Conservation (phyloP, 371 early-diverging fungal species). For the Actinomucor elegans region DNA sequence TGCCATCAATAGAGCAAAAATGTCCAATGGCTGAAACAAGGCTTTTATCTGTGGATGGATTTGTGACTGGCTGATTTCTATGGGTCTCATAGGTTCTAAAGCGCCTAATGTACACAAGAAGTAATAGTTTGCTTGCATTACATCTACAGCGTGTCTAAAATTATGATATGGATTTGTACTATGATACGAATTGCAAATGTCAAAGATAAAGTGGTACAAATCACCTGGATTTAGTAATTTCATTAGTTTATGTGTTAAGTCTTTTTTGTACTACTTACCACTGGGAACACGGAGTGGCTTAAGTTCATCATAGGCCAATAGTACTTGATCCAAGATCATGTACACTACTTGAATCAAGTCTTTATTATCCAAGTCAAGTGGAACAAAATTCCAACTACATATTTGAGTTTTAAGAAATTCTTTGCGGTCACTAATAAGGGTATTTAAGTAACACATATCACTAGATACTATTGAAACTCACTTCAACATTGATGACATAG, state of each 20-base stretch:
- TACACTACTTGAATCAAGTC: constrained; percentile 66
- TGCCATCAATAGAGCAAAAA: constrained; percentile 73
- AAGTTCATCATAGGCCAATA: constrained; percentile 51
- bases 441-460: background rate
- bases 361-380: constrained; percentile 57
- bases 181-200: constrained; percentile 71
- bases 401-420: constrained; percentile 44
- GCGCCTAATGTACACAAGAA: constrained; percentile 70
- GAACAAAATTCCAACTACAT: constrained; percentile 64
- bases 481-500: constrained; percentile 24
- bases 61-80: background rate
- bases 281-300: constrained; percentile 53
- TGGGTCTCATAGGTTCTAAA: constrained; percentile 38
- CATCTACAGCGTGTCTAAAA: constrained; percentile 86
- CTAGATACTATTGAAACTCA: too few relatives aligned
- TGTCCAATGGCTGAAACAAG: constrained; percentile 65
- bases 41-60: constrained; percentile 1
- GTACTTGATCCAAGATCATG: constrained; percentile 62
- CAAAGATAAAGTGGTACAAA: constrained; percentile 63
- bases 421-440: constrained; percentile 37
- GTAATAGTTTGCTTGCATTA: constrained; percentile 79
- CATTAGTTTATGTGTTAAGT: background rate
- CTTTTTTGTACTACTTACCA: constrained; percentile 44
- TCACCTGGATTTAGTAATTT: constrained; percentile 34
- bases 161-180: constrained; percentile 84